Evolutionary conservation across 2,329 filamentous ascomycete species (phyloP).

Genomic region (Corinectria fuckeliana): DNA sequence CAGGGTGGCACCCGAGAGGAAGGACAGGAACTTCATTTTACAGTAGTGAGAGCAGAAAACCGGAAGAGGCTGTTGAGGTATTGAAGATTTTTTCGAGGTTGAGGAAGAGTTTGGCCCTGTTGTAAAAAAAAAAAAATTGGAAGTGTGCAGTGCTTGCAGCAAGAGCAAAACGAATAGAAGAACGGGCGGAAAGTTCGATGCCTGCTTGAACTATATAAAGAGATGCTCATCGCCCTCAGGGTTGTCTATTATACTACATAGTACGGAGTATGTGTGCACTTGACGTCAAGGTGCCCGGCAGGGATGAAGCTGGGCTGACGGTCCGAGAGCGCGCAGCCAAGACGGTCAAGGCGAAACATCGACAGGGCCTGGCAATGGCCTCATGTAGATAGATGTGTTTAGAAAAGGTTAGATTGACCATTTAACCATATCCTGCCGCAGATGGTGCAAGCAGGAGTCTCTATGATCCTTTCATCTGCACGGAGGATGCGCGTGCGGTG

Average conservation of each 20-base stretch:
- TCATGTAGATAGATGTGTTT: background rate
- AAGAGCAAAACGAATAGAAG: background rate
- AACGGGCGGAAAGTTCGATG: slow-evolving; percentile 3
- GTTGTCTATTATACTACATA: too few relatives aligned
- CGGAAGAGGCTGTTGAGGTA: background rate
- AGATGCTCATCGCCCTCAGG: background rate
- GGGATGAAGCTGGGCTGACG: background rate
- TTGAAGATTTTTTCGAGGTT: background rate
- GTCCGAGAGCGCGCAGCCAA: background rate
- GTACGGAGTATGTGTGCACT: too few relatives aligned
- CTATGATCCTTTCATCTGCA: background rate
- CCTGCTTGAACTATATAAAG: background rate
- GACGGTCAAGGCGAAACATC: slow-evolving; percentile 2
- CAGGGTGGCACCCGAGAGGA: slow-evolving; percentile 13
- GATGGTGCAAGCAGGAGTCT: background rate
- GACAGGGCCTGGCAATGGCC: background rate
- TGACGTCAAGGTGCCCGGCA: background rate
- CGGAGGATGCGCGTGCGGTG: background rate
- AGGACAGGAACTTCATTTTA: slow-evolving; percentile 17
- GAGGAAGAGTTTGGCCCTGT: too few relatives aligned
- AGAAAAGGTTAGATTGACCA: background rate
- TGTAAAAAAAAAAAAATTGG: too few relatives aligned
- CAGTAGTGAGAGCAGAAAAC: too few relatives aligned
- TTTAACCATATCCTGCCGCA: background rate
- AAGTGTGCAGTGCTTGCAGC: too few relatives aligned